These are phyloP conservation scores for Eremomyces bilateralis DNA, from an alignment of 495 filamentous ascomycete genomes.

Conservation along the genomic window DNA sequence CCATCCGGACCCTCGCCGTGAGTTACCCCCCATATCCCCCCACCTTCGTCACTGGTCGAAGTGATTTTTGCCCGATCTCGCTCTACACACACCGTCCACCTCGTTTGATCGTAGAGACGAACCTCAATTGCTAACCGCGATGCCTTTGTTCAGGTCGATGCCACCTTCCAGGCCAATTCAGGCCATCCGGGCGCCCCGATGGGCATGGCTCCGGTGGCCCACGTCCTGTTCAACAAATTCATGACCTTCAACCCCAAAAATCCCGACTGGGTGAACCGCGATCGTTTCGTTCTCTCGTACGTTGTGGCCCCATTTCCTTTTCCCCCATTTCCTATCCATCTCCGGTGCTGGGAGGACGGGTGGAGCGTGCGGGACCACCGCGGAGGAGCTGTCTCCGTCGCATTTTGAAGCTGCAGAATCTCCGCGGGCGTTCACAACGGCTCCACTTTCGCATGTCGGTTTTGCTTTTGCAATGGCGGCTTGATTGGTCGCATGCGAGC, in stretches of 20 bases:
- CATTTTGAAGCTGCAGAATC: neutral
- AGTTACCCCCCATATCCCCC: constrained; percentile 25
- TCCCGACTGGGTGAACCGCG: constrained; percentile 87
- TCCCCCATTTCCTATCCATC: neutral
- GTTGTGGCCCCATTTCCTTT: constrained; percentile 25
- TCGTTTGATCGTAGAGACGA: constrained; percentile 1
- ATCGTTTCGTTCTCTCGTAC: constrained; percentile 98
- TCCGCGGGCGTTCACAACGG: neutral
- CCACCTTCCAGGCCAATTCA: constrained; percentile 84
- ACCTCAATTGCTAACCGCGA: neutral
- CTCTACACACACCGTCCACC: constrained; percentile 2
- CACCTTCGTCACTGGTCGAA: constrained; percentile 9
- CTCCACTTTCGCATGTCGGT: constrained; percentile 3
- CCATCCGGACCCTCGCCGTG: constrained; percentile 90
- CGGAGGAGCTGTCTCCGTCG: neutral
- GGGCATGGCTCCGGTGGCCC: constrained; percentile 93
- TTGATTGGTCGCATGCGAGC: too few species aligned
- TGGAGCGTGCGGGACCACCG: neutral
- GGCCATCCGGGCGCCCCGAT: constrained; percentile 98
- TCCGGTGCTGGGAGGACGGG: neutral
- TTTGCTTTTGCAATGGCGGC: too few species aligned
- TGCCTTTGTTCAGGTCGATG: constrained; percentile 68
- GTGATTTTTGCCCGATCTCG: neutral
- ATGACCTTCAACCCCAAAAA: constrained; percentile 99
- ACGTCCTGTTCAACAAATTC: constrained; percentile 97